Percentiles rank a stretch among this genome's conserved stretches.
phyloP scores from a whole-genome alignment of 129 eudicot species.

The Ambrosia artemisiifolia region DNA sequence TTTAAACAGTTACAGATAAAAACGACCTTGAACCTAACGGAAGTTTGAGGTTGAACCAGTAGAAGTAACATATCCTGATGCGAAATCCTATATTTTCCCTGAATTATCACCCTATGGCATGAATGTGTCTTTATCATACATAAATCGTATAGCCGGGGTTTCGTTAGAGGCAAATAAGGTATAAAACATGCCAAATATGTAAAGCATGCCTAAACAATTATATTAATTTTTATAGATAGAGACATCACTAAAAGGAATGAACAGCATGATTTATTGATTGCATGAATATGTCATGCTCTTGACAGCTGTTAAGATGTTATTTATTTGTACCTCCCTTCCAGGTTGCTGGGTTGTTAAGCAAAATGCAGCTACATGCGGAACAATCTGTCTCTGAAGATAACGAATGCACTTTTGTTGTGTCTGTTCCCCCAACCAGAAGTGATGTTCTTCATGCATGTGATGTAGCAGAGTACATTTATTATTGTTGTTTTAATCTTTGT shows the following conservation, averaged over 20 bases:
- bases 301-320: not conserved
- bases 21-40: not conserved
- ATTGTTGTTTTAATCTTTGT: not conserved
- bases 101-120: conserved; percentile 72
- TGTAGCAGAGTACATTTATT: conserved; percentile 54
- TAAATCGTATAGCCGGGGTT: conserved; percentile 62
- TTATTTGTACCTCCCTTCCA: not conserved
- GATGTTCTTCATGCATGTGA: conserved; percentile 97
- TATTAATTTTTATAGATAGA: not conserved
- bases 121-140: conserved; percentile 76
- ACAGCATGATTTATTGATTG: not conserved
- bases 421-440: conserved; percentile 98
- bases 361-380: conserved; percentile 55
- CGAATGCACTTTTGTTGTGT: conserved; percentile 43
- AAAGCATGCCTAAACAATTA: not conserved
- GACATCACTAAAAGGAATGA: not conserved
- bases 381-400: conserved; percentile 37
- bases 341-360: conserved; percentile 28
- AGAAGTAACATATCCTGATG: conserved; percentile 67
- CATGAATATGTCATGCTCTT: conserved; percentile 1
- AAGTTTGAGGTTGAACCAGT: conserved; percentile 98
- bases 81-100: conserved; percentile 64
- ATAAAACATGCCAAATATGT: conserved; percentile 8
- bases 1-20: not conserved
- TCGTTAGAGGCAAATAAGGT: conserved; percentile 78